These are phyloP conservation scores for Chenopodium album DNA, from an alignment of 148 eudicot genomes.

Conservation along the genomic window DNA sequence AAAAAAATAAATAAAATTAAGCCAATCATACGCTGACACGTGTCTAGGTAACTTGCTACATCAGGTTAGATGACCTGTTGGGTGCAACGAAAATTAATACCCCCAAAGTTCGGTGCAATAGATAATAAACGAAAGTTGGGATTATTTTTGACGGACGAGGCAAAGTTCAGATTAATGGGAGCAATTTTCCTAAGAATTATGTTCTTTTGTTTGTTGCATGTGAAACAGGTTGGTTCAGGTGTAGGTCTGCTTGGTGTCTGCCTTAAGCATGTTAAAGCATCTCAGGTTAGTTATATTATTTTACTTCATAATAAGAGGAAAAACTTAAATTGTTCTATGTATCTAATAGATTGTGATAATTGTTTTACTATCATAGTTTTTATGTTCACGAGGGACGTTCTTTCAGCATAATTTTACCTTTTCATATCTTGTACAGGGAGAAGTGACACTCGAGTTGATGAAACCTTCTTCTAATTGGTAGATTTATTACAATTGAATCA, in stretches of 20 bases:
- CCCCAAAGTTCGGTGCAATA: too few relatives aligned
- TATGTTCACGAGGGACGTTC: neutral
- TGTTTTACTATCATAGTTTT: neutral
- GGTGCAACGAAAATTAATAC: too few relatives aligned
- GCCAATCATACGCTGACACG: too few relatives aligned
- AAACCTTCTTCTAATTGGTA: neutral
- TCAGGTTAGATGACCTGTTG: too few relatives aligned
- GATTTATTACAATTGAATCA: neutral
- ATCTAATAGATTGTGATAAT: neutral
- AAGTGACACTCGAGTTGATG: neutral
- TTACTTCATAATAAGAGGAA: neutral
- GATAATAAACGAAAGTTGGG: too few relatives aligned
- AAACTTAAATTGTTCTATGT: neutral
- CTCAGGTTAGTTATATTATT: constrained; percentile 45
- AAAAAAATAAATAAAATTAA: too few relatives aligned
- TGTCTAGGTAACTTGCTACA: too few relatives aligned
- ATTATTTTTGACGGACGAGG: too few relatives aligned
- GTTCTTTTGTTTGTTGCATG: constrained; percentile 6
- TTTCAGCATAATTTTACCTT: neutral
- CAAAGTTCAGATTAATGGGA: too few relatives aligned
- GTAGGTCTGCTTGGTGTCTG: constrained; percentile 91
- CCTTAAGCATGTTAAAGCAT: constrained; percentile 68
- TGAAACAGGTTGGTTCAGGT: constrained; percentile 87
- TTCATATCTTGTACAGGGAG: neutral
- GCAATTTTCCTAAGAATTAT: neutral